A percentile compares a stretch with the other conserved stretches of the same genome.
These are phyloP conservation scores for Alternaria brassicicola DNA, from an alignment of 2,329 filamentous ascomycete genomes.

Conservation along the genomic window DNA sequence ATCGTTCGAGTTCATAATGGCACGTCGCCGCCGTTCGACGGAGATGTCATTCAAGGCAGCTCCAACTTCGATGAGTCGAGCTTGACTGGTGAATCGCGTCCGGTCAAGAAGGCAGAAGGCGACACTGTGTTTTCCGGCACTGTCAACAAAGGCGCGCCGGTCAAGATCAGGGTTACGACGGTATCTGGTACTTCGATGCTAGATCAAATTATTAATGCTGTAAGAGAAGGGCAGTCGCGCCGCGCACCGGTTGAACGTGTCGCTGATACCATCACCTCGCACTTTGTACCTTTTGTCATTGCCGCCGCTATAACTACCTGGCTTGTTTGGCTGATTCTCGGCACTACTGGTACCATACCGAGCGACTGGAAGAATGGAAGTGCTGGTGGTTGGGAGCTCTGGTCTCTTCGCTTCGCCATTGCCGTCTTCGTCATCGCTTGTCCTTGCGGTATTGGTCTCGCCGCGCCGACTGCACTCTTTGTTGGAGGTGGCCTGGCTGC, in stretches of 20 bases:
- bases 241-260: constrained; percentile 77
- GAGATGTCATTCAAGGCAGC: constrained; percentile 62
- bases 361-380: constrained; percentile 59
- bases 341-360: constrained; percentile 64
- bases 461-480: constrained; percentile 84
- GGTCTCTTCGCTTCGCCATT: constrained; percentile 82
- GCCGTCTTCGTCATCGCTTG: constrained; percentile 87
- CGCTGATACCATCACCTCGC: constrained; percentile 73
- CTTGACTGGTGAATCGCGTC: constrained; percentile 77
- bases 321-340: constrained; percentile 72
- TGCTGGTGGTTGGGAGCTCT: constrained; percentile 71
- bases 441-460: constrained; percentile 81
- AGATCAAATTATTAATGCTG: constrained; percentile 77
- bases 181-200: constrained; percentile 74
- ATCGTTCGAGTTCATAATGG: constrained; percentile 76
- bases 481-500: constrained; percentile 82
- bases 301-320: constrained; percentile 73
- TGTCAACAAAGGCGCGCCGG: constrained; percentile 70
- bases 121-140: constrained; percentile 75
- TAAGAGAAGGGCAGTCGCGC: constrained; percentile 77
- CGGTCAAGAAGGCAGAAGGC: constrained; percentile 66
- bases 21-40: constrained; percentile 83
- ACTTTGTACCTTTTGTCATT: constrained; percentile 77
- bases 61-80: constrained; percentile 87
- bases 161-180: constrained; percentile 69